A percentile compares a stretch with the other conserved stretches of the same genome.
phyloP scores from a whole-genome alignment of 2,329 filamentous ascomycete genomes.

The Coniochaeta sp. region DNA sequence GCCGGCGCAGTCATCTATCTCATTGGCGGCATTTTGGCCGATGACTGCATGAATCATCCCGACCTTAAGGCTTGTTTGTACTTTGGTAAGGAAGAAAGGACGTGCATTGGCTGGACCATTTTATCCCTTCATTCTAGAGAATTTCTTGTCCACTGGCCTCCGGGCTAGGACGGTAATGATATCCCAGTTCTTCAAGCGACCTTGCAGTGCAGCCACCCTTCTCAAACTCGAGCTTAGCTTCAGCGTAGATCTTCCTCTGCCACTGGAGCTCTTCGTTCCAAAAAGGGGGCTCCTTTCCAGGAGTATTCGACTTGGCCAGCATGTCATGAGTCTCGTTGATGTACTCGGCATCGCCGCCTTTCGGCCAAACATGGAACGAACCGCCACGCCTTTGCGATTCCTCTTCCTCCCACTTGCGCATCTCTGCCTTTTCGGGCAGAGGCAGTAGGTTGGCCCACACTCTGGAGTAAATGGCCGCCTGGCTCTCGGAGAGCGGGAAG shows the following conservation, averaged over 20 bases:
- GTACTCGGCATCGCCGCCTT: conserved; percentile 58
- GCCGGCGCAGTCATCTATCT: background rate
- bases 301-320: conserved; percentile 40
- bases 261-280: conserved; percentile 70
- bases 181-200: conserved; percentile 66
- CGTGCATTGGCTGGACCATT: background rate
- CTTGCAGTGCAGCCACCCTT: conserved; percentile 56
- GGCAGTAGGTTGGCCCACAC: conserved; percentile 66
- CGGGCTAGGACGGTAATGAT: conserved; percentile 37
- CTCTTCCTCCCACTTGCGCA: conserved; percentile 61
- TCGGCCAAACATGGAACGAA: conserved; percentile 41
- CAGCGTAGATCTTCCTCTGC: conserved; percentile 60
- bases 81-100: no score
- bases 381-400: conserved; percentile 42
- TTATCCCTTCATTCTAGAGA: conserved; percentile 1
- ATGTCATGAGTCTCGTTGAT: conserved; percentile 63
- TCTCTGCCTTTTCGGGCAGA: conserved; percentile 56
- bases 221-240: conserved; percentile 68
- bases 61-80: no score
- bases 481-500: conserved; percentile 72
- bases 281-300: conserved; percentile 59
- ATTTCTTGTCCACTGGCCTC: conserved; percentile 10
- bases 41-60: background rate
- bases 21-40: background rate
- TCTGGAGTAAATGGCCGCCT: conserved; percentile 69